phyloP scores from a whole-genome alignment of 177 flowering plant species.

The Tripterygium wilfordii region DNA sequence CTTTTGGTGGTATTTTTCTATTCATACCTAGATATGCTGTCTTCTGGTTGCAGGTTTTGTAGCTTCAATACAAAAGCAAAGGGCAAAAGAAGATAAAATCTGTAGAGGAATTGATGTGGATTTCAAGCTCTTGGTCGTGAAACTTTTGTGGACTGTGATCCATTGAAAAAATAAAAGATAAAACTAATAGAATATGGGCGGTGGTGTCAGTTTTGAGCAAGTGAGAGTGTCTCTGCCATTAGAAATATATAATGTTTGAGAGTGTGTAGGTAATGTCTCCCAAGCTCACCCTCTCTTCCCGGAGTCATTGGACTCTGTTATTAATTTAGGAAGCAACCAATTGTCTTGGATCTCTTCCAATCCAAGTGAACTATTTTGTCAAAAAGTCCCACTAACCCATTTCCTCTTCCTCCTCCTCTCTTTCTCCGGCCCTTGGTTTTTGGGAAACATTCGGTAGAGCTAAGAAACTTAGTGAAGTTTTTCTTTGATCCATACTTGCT shows the following conservation, averaged over 20 bases:
- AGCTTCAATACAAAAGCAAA: background rate
- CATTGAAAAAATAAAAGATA: background rate
- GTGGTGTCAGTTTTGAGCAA: constrained; percentile 1
- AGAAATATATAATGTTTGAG: background rate
- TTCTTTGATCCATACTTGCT: constrained; percentile 14
- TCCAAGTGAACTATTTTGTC: constrained; percentile 26
- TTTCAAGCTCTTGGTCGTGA: background rate
- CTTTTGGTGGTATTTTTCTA: constrained; percentile 18
- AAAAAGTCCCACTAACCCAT: constrained; percentile 9
- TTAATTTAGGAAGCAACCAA: constrained; percentile 46
- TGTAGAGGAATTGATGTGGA: background rate
- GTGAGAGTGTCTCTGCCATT: background rate
- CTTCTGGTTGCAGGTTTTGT: constrained; percentile 14
- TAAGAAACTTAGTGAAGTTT: constrained; percentile 12
- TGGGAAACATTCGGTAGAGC: constrained; percentile 35
- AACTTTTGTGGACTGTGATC: background rate
- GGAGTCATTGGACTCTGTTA: constrained; percentile 49
- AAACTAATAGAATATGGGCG: background rate
- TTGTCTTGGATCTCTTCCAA: constrained; percentile 27
- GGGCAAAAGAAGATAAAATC: background rate
- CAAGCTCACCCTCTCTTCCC: constrained; percentile 30
- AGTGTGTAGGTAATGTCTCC: constrained; percentile 34
- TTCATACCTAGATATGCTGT: constrained; percentile 33
- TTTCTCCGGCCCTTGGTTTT: constrained; percentile 34
- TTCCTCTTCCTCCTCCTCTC: constrained; percentile 9